A percentile compares a stretch with the other conserved stretches of the same genome.
These are phyloP conservation scores for Candida manassasensis DNA, from an alignment of 805 yeast genomes.

Conservation along the genomic window DNA sequence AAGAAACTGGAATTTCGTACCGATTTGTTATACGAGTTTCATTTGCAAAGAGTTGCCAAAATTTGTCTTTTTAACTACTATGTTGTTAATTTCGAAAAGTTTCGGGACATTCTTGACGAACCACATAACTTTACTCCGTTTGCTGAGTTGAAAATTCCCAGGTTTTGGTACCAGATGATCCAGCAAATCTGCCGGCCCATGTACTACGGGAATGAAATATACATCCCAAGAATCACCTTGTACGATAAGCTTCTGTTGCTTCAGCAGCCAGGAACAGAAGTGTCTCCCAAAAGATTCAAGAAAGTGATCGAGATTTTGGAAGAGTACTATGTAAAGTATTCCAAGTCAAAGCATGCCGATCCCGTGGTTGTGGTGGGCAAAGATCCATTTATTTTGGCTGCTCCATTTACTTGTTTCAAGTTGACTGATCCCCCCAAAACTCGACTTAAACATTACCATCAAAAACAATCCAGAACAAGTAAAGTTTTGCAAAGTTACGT, in stretches of 20 bases:
- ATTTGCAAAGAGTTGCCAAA: slow-evolving; percentile 1
- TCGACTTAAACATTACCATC: background rate
- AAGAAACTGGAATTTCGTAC: slow-evolving; percentile 1
- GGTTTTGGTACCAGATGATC: slow-evolving; percentile 4
- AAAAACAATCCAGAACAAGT: background rate
- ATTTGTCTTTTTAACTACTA: slow-evolving; percentile 1
- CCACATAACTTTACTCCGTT: background rate
- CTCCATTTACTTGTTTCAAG: slow-evolving; percentile 3
- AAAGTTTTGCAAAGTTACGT: background rate
- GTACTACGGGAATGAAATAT: slow-evolving; percentile 3
- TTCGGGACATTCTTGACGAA: background rate
- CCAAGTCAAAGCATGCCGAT: background rate
- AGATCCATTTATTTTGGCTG: background rate
- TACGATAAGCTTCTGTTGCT: background rate
- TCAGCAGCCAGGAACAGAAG: background rate
- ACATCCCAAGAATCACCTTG: background rate
- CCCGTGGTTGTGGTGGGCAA: background rate
- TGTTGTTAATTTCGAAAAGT: background rate
- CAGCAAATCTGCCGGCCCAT: slow-evolving; percentile 4
- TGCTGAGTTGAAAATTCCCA: background rate
- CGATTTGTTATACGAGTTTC: background rate
- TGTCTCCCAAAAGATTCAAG: background rate
- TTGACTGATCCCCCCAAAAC: background rate
- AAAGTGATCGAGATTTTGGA: background rate
- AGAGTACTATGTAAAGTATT: background rate